Base-by-base conservation (phyloP, 139 green algal genomes). In the Volvox africanus region DNA sequence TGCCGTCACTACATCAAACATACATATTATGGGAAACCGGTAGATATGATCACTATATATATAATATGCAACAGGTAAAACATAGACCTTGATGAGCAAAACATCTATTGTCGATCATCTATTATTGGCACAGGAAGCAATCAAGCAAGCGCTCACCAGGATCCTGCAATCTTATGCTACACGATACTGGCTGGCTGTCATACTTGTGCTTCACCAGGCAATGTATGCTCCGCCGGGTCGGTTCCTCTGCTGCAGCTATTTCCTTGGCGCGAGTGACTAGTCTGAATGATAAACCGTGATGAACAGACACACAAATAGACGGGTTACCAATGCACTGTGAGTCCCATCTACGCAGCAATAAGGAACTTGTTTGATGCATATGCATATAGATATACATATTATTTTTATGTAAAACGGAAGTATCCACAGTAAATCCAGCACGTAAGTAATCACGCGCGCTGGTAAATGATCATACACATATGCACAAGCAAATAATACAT, bases 141-240 rank as follows among this genome's bases (percentile, higher is more conserved):
- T 61, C 28, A 61, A 71, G 9, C 68, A 37, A 69, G 28, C 21
- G 20, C 81, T 6, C 33, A 87, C 81, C 81, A 30, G 16, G 13
- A 0, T 71, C n/a, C 17, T 32, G 11, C 18, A 87, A 26, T 19
- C 5, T 88, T 13, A 88, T 13, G 9, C 22, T 35, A 67, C 62
- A 78, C 26, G 62, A 11, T 2, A 61, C 17, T 5, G 82, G 82
- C 0, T 37, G 20, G 11, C 2, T 36, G 33, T 88, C 82, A 61
- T 88, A 88, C 62, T 88, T 88, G 82, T 88, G 82, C 3, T 22
- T 65, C 19, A 88, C 35, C 0, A 36, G 9, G 62, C 80, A 86
- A 20, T 44, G 44, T 1, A 73, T 44, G 79, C 35, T 35, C 14
- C 62, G 30, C 17, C 35, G 18, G 12, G 30, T 24, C 12, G 11